Base-by-base conservation (phyloP, 2,329 filamentous ascomycete genomes). In the Fusarium succisae region DNA sequence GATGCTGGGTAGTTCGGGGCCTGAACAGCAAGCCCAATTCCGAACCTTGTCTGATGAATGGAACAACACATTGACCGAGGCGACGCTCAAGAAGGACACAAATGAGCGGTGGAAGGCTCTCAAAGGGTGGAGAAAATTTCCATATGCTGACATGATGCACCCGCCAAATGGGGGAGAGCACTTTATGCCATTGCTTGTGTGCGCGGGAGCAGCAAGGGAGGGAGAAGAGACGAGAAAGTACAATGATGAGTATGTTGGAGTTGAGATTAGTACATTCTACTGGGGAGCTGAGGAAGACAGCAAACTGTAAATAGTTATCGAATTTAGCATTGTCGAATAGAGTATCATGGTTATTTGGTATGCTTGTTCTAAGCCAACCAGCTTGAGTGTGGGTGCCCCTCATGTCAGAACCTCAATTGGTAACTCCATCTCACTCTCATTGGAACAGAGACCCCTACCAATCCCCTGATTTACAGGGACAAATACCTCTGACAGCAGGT, bases 171-270 rank as follows among this genome's bases (percentile, higher is more conserved):
- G 86, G 1, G 88, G 87, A 0, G 89, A 91, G 80, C 89, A 91
- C 72, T 90, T 91, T 62, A 80, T 91, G 84, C 89, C 89, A 66
- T 78, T 91, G 80, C 77, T 90, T 51, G 89, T 91, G 38, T 88
- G 86, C 73, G 87, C 87, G 8, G 88, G 86, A 2, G 85, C 85
- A 0, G 88, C 86, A 1, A 84, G 79, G 18, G 85, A 85, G 26
- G 80, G 78, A 2, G 86, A 84, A 55, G 79, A 79, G 77, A 84
- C 81, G 24, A 81, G 79, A 71, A 79, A 70, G 20, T 90, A 89
- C 72, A 80, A 79, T n/a, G 88, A 90, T 78, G 79, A 84, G 11
- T 88, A 84, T 70, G 32, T 81, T 56, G 87, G 86, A 5, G 63
- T 88, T 41, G 83, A 87, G 53, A 88, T 89, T 56, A 86, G 82